These are phyloP conservation scores for Boletus bicolor DNA, from an alignment of 768 basidiomycete species.

Conservation along the genomic window DNA sequence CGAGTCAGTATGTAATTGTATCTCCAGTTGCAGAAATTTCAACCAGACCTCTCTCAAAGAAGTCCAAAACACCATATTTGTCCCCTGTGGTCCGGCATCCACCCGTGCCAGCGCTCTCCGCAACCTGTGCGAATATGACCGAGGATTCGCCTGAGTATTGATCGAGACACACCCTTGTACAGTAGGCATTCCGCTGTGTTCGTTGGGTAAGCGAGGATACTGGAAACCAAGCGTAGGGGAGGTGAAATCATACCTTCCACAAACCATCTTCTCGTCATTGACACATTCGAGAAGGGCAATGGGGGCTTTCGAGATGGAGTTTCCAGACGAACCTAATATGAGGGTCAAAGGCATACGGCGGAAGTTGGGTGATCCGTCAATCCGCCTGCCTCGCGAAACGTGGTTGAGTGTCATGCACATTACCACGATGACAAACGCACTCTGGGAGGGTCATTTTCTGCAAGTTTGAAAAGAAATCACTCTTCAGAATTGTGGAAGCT, in stretches of 20 bases:
- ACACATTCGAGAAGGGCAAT: constrained; percentile 35
- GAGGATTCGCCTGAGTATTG: background rate
- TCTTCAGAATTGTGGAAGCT: constrained; percentile 91
- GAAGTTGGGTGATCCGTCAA: constrained; percentile 95
- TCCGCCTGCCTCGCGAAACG: constrained; percentile 48
- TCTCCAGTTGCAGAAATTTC: background rate
- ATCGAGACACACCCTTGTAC: constrained; percentile 54
- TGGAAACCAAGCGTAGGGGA: background rate
- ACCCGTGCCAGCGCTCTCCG: constrained; percentile 76
- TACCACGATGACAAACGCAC: constrained; percentile 39
- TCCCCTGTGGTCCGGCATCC: constrained; percentile 74
- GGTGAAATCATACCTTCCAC: constrained; percentile 57
- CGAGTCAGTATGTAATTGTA: background rate
- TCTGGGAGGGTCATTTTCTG: constrained; percentile 98
- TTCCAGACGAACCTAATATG: constrained; percentile 21
- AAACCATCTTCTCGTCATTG: constrained; percentile 59
- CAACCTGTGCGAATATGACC: constrained; percentile 44
- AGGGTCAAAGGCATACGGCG: constrained; percentile 72
- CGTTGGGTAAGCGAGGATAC: constrained; percentile 19
- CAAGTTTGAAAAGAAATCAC: constrained; percentile 88
- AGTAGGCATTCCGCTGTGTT: constrained; percentile 86
- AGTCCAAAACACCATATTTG: constrained; percentile 86
- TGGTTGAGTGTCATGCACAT: constrained; percentile 1
- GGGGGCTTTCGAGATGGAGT: constrained; percentile 30
- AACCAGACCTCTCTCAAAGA: constrained; percentile 76